A percentile compares a stretch with the other conserved stretches of the same genome.
Evolutionary conservation across 805 yeast species (phyloP).

Genomic region (Cyberlindnera mycetangii): DNA sequence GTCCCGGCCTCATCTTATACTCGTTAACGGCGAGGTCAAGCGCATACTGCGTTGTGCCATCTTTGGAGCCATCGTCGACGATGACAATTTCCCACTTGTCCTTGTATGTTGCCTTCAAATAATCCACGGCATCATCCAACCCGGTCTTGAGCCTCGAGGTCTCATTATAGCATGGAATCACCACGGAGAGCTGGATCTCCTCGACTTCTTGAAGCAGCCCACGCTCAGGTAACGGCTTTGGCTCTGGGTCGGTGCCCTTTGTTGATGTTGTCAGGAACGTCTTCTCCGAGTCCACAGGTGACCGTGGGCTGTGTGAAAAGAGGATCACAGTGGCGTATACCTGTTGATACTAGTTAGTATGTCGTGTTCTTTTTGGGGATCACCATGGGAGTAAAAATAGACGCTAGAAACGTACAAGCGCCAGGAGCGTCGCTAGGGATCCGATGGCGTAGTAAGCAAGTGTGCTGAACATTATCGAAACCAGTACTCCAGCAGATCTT

Average conservation of each 20-base stretch:
- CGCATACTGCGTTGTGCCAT: constrained; percentile 74
- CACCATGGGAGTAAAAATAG: too few species aligned
- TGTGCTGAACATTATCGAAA: background rate
- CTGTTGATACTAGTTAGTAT: constrained; percentile 1
- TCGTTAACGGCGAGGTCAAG: constrained; percentile 49
- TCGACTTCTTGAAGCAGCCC: constrained; percentile 22
- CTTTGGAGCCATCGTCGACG: constrained; percentile 90
- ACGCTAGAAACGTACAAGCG: constrained; percentile 5
- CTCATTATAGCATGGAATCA: constrained; percentile 94
- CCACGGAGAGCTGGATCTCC: constrained; percentile 62
- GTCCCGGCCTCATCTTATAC: constrained; percentile 50
- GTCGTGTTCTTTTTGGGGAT: background rate
- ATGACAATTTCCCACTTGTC: constrained; percentile 70
- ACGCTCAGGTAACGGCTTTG: constrained; percentile 31
- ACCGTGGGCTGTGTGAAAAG: constrained; percentile 64
- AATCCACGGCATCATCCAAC: constrained; percentile 66
- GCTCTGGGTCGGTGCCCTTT: constrained; percentile 30
- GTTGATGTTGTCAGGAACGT: constrained; percentile 42
- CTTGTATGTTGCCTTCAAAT: constrained; percentile 39
- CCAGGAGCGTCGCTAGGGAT: constrained; percentile 4
- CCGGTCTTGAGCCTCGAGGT: constrained; percentile 63
- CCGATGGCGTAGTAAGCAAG: constrained; percentile 1
- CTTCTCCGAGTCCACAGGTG: constrained; percentile 50
- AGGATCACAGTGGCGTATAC: constrained; percentile 19
- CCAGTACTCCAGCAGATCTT: background rate